A percentile compares a stretch with the other conserved stretches of the same genome.
phyloP scores from a whole-genome alignment of 306 rosid species.

The Medicago truncatula region DNA sequence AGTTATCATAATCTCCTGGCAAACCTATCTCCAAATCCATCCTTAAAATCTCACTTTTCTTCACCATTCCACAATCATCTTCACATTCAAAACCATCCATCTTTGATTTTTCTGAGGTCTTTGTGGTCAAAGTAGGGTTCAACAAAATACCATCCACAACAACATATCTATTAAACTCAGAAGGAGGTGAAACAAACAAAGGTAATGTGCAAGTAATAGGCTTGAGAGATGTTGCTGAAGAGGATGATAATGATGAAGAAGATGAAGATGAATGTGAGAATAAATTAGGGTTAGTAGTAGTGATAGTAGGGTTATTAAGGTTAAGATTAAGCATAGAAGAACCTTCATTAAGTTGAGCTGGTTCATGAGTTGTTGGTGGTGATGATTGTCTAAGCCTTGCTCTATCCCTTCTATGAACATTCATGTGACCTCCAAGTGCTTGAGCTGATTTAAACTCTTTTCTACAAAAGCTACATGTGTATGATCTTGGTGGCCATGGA shows the following conservation, averaged over 20 bases:
- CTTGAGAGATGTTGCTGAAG: constrained; percentile 32
- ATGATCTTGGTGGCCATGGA: constrained; percentile 93
- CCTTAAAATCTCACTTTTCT: constrained; percentile 59
- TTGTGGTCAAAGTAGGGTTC: constrained; percentile 44
- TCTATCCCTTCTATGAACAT: constrained; percentile 92
- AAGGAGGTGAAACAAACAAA: constrained; percentile 24
- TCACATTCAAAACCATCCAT: constrained; percentile 38
- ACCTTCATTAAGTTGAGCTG: constrained; percentile 44
- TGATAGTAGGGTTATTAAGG: constrained; percentile 17
- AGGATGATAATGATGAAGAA: constrained; percentile 33
- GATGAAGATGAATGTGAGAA: constrained; percentile 46
- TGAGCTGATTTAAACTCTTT: constrained; percentile 96
- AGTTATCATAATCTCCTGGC: constrained; percentile 51
- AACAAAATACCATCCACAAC: constrained; percentile 41
- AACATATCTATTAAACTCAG: too few relatives aligned
- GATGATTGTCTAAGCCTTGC: constrained; percentile 81
- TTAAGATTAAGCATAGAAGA: constrained; percentile 56
- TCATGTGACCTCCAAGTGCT: constrained; percentile 97
- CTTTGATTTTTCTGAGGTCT: constrained; percentile 37
- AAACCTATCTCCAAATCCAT: constrained; percentile 76
- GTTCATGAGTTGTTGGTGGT: constrained; percentile 43
- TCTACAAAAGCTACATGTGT: constrained; percentile 84
- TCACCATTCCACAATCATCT: constrained; percentile 45
- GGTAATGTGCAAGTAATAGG: constrained; percentile 53
- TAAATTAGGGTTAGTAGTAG: constrained; percentile 44